These are phyloP conservation scores for Nakazawaea peltata DNA, from an alignment of 805 yeast species.

Conservation along the genomic window DNA sequence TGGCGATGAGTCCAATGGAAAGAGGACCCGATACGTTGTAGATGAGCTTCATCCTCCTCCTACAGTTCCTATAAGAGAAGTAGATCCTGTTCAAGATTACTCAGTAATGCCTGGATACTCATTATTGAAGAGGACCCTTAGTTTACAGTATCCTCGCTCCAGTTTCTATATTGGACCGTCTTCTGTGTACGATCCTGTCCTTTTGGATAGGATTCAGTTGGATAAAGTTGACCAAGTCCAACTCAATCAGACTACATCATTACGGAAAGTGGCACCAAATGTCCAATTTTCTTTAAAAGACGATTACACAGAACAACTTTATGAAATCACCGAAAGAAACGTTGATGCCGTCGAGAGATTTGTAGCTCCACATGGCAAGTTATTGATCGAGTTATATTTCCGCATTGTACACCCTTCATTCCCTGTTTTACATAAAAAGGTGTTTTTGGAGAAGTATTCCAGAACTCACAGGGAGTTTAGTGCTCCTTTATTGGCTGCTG, in stretches of 20 bases:
- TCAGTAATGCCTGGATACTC: conserved; percentile 56
- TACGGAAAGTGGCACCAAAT: conserved; percentile 72
- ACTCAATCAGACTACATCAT: conserved; percentile 52
- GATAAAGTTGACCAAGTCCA: conserved; percentile 78
- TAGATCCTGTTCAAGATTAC: conserved; percentile 60
- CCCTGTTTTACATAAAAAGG: conserved; percentile 86
- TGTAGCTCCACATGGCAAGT: conserved; percentile 89
- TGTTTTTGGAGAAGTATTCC: conserved; percentile 83
- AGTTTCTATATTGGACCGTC: conserved; percentile 87
- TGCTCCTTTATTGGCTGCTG: conserved; percentile 87
- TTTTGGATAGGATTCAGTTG: conserved; percentile 55
- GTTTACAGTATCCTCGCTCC: conserved; percentile 84
- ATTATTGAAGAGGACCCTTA: conserved; percentile 55
- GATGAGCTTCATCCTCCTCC: conserved; percentile 29
- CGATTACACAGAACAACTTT: conserved; percentile 67
- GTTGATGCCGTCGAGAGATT: conserved; percentile 79
- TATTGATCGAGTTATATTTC: conserved; percentile 72
- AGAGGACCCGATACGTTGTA: conserved; percentile 20
- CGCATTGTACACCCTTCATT: conserved; percentile 84
- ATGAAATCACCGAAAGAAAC: conserved; percentile 61
- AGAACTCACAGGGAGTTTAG: conserved; percentile 88
- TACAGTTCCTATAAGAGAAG: conserved; percentile 37
- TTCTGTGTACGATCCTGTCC: conserved; percentile 67
- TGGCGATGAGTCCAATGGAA: too few relatives aligned
- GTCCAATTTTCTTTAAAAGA: conserved; percentile 74